Conservation (phyloP, 23 red algal genomes). For the Cyanidioschyzon merolae region DNA sequence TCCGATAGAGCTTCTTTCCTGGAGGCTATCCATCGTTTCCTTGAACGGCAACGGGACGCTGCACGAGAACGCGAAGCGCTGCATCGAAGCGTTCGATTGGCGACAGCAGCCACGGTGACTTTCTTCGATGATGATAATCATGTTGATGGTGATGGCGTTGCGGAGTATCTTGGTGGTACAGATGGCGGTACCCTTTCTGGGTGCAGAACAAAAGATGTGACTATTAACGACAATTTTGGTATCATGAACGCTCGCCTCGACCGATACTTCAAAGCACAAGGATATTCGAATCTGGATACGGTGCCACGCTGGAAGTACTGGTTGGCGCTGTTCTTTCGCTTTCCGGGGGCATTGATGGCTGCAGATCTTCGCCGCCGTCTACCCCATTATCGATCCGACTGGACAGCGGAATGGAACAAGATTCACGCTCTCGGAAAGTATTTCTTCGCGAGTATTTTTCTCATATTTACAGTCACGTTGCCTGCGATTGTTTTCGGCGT, state of each 20-base stretch:
- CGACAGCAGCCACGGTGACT: not conserved
- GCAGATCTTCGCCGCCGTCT: slow-evolving; percentile 44
- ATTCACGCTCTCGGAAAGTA: slow-evolving; percentile 57
- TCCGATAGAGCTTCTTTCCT: slow-evolving; percentile 30
- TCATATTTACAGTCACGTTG: slow-evolving; percentile 80
- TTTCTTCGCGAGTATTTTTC: slow-evolving; percentile 62
- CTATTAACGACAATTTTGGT: slow-evolving; percentile 13
- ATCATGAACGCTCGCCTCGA: not conserved
- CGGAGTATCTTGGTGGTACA: too few relatives aligned
- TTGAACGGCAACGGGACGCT: slow-evolving; percentile 21
- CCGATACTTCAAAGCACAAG: slow-evolving; percentile 18
- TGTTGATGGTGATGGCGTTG: too few relatives aligned
- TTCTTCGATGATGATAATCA: too few relatives aligned
- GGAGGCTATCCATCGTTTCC: slow-evolving; percentile 42
- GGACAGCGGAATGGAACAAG: slow-evolving; percentile 46
- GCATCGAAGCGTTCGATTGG: not conserved
- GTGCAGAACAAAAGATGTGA: not conserved
- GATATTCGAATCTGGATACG: slow-evolving; percentile 44
- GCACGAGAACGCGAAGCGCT: not conserved
- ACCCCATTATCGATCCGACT: slow-evolving; percentile 69
- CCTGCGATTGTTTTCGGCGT: slow-evolving; percentile 85
- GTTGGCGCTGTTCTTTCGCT: not conserved
- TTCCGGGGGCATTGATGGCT: slow-evolving; percentile 16
- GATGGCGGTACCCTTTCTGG: slow-evolving; percentile 29
- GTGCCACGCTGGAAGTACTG: slow-evolving; percentile 39